Percentiles rank a stretch among this genome's conserved stretches.
These are phyloP conservation scores for Sarocladium strictum DNA, from an alignment of 2,329 filamentous ascomycete species.

Conservation along the genomic window DNA sequence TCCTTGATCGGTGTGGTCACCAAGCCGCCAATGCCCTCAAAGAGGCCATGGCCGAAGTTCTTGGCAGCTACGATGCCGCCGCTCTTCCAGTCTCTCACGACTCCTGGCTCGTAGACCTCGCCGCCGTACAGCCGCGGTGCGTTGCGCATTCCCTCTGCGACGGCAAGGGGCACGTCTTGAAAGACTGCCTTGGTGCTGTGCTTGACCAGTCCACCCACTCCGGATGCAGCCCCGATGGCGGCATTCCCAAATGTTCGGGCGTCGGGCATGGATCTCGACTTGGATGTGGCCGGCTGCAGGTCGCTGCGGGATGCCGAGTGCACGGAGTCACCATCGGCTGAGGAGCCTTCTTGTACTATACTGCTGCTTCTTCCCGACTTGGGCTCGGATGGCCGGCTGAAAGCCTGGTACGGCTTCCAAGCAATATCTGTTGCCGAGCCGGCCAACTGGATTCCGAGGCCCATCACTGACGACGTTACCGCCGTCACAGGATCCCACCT, in stretches of 20 bases:
- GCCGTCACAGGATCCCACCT: background rate
- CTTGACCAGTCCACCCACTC: background rate
- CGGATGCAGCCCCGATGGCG: background rate
- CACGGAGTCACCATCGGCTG: background rate
- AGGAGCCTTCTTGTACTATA: background rate
- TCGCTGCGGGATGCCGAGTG: background rate
- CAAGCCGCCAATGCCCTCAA: background rate
- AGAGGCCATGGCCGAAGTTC: background rate
- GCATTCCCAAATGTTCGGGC: background rate
- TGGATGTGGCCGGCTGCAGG: background rate
- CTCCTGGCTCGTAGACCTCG: background rate
- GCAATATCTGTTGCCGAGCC: slow-evolving; percentile 4
- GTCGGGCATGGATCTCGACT: too few relatives aligned
- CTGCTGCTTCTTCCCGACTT: background rate
- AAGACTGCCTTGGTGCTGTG: background rate
- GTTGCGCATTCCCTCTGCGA: background rate
- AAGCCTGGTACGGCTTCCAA: slow-evolving; percentile 8
- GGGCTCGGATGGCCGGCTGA: background rate
- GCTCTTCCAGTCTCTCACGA: too few relatives aligned
- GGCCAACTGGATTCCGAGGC: background rate
- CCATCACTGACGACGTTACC: background rate
- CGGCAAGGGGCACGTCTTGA: background rate
- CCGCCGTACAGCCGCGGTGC: background rate
- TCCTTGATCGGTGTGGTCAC: too few relatives aligned
- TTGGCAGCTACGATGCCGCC: too few relatives aligned